phyloP scores from a whole-genome alignment of 257 asterid species.

The Solanum etuberosum region DNA sequence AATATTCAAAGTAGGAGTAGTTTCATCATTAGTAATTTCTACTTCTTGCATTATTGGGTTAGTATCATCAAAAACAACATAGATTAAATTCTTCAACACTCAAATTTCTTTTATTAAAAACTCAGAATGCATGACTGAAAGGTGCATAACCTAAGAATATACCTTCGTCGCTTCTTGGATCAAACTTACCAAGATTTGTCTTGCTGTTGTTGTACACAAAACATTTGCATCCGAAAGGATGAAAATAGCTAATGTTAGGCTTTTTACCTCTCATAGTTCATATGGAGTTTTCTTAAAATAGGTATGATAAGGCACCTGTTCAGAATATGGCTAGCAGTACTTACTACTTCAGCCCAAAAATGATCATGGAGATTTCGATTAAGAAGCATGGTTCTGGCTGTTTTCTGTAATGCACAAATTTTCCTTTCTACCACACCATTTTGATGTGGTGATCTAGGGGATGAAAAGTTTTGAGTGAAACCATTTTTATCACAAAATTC shows the following conservation, averaged over 20 bases:
- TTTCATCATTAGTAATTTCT: neutral
- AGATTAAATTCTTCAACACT: neutral
- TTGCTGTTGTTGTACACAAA: no score
- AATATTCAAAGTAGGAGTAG: no score
- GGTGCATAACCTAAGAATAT: no score
- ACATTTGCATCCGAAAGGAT: no score
- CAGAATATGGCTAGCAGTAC: neutral
- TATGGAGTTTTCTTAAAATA: no score
- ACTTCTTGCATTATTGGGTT: neutral
- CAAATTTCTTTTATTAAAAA: no score
- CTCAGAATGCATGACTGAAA: no score
- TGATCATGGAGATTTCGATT: neutral
- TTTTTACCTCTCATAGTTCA: no score
- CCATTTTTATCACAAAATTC: neutral
- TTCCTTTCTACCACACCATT: neutral
- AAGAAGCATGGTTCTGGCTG: no score
- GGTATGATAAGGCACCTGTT: neutral
- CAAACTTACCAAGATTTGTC: no score
- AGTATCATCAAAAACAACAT: neutral
- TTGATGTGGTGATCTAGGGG: neutral
- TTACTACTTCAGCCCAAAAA: neutral
- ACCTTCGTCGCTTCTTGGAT: no score
- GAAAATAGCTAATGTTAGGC: no score
- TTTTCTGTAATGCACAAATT: neutral
- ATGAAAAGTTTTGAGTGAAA: neutral